Evolutionary conservation across 2,329 filamentous ascomycete genomes (phyloP), one percentile per base, ranked within the genome.

Genomic region (Zasmidium cellare): DNA sequence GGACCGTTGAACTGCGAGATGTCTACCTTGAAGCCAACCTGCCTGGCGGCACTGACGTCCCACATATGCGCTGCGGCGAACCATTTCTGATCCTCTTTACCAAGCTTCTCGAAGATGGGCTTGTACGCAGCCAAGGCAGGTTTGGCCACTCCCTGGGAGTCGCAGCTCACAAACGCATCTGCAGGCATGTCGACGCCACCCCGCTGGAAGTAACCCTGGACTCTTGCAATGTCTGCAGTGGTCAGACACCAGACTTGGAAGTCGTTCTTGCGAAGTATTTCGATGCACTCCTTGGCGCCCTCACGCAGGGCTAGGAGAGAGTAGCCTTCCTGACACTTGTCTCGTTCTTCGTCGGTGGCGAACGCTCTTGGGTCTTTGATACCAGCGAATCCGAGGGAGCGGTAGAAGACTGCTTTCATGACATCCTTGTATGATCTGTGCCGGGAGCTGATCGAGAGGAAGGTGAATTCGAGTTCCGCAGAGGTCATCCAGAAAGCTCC

Each of bases 1-100:
- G 6, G 11, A 28, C 5, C 25, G 25, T 3, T 54, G 47, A 7
- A 46, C 31, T 16, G 35, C 16, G 28, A 54, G 9, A 16, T 3
- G 20, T 19, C 45, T 9, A 51, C 80, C 53, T 76, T 78, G 66
- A 84, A 68, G 78, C 31, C 74, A n/a, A 75, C 76, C 55, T 73
- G 75, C 49, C 74, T 75, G 9, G 83, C 82, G 2, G 81, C 80
- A 18, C 76, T 75, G 1, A 82, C 82, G 72, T 86, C 83, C 83
- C 83, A 85, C 76, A 82, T 80, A 70, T 85, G 83, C 20, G 82
- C 83, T 1, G 83, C 83, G 0, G 81, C 83, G 67, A 84, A 85
- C 82, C 82, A 85, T 47, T 76, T 76, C 59, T 69, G 59, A 46
- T 79, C 66, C 1, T 63, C 71, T 0, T 56, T 46, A 7, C 50